These are phyloP conservation scores for Basidiobolus meristosporus DNA, from an alignment of 371 early-diverging fungal genomes.

Conservation along the genomic window DNA sequence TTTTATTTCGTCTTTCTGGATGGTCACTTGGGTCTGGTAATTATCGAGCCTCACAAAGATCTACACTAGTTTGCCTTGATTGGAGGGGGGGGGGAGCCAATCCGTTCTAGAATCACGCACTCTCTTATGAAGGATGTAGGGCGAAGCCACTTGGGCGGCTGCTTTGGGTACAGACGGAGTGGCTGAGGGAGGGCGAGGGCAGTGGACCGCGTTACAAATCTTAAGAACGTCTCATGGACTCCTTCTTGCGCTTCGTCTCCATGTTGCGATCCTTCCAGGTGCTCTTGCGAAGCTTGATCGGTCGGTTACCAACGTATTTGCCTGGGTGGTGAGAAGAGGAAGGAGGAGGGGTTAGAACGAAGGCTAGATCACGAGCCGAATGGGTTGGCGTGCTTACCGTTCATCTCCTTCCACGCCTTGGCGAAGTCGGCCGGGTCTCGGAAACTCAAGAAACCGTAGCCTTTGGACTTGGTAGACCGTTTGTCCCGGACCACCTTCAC, in stretches of 20 bases:
- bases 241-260: conserved; percentile 1
- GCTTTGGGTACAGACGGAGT: too few relatives aligned
- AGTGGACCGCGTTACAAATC: too few relatives aligned
- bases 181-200: too few relatives aligned
- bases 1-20: too few relatives aligned
- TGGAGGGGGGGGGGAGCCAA: too few relatives aligned
- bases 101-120: too few relatives aligned
- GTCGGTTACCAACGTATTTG: conserved; percentile 89
- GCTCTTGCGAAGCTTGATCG: conserved; percentile 84
- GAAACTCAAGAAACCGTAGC: conserved; percentile 71
- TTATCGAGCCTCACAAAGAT: too few relatives aligned
- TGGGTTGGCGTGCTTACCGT: conserved; percentile 26
- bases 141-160: too few relatives aligned
- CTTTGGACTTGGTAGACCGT: conserved; percentile 56
- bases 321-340: conserved; percentile 20
- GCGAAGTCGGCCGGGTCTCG: conserved; percentile 68
- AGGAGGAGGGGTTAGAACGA: neutral
- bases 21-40: too few relatives aligned
- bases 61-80: too few relatives aligned
- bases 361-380: neutral
- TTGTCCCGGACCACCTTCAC: conserved; percentile 66
- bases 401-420: conserved; percentile 73
- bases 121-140: too few relatives aligned
- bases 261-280: conserved; percentile 71
- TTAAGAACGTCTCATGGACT: too few relatives aligned